phyloP scores from a whole-genome alignment of 164 flowering plant genomes.

The Echeveria elegans region DNA sequence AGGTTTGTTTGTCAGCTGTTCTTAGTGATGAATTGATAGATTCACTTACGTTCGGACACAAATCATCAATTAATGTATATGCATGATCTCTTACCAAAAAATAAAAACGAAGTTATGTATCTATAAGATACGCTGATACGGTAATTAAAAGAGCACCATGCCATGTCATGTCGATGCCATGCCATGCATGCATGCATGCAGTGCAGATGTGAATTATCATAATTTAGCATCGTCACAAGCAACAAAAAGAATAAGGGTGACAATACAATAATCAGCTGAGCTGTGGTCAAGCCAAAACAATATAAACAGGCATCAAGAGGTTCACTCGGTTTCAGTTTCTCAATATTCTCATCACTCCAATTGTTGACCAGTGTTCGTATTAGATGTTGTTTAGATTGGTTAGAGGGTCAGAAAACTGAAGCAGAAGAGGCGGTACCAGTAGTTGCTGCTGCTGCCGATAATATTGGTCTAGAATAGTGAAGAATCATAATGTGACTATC shows the following conservation, averaged over 20 bases:
- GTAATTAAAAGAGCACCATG: no score
- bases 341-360: background rate
- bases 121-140: no score
- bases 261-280: background rate
- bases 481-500: conserved; percentile 67
- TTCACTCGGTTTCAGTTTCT: background rate
- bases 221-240: background rate
- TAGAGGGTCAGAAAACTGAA: background rate
- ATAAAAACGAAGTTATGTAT: no score
- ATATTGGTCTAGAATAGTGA: conserved; percentile 38
- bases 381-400: background rate
- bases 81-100: no score
- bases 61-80: no score
- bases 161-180: no score
- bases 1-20: no score
- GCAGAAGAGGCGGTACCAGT: background rate
- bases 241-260: background rate
- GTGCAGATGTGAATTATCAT: no score
- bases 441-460: background rate
- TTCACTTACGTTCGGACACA: no score
- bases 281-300: background rate
- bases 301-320: background rate
- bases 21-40: no score
- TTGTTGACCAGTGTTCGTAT: background rate
- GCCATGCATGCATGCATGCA: no score